Conservation (phyloP, 306 rosid species). For the Ochetophila trinervis region DNA sequence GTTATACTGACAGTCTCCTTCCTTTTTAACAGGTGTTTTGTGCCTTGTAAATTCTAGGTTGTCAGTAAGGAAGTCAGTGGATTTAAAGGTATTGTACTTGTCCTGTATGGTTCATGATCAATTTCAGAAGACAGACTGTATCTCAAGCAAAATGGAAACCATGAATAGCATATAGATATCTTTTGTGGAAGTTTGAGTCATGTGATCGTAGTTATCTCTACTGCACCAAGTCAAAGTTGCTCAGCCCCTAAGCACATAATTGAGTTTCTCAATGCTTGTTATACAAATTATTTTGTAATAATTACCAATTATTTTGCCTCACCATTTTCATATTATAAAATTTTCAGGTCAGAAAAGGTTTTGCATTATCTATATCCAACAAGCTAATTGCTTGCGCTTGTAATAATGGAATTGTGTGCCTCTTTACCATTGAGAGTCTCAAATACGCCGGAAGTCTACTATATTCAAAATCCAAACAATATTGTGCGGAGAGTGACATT, state of each 20-base stretch:
- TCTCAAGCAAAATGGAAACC: not conserved
- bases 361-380: slow-evolving; percentile 53
- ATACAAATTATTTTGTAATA: slow-evolving; percentile 6
- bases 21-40: slow-evolving; percentile 48
- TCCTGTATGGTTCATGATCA: slow-evolving; percentile 9
- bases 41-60: slow-evolving; percentile 52
- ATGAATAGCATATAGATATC: not conserved
- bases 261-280: slow-evolving; percentile 6
- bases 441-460: slow-evolving; percentile 46
- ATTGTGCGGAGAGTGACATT: slow-evolving; percentile 27
- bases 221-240: not conserved
- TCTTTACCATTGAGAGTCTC: slow-evolving; percentile 46
- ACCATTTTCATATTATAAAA: slow-evolving; percentile 19
- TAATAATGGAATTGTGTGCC: slow-evolving; percentile 57
- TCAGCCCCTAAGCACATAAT: not conserved
- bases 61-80: slow-evolving; percentile 52
- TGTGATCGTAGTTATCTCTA: not conserved
- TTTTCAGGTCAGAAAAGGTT: slow-evolving; percentile 63
- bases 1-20: slow-evolving; percentile 4
- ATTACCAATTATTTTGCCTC: slow-evolving; percentile 16
- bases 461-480: slow-evolving; percentile 49
- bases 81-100: slow-evolving; percentile 46
- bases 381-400: slow-evolving; percentile 80
- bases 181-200: not conserved
- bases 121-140: not conserved